Base-by-base conservation (phyloP, 495 filamentous ascomycete genomes). In the Trichoderma erinaceum region DNA sequence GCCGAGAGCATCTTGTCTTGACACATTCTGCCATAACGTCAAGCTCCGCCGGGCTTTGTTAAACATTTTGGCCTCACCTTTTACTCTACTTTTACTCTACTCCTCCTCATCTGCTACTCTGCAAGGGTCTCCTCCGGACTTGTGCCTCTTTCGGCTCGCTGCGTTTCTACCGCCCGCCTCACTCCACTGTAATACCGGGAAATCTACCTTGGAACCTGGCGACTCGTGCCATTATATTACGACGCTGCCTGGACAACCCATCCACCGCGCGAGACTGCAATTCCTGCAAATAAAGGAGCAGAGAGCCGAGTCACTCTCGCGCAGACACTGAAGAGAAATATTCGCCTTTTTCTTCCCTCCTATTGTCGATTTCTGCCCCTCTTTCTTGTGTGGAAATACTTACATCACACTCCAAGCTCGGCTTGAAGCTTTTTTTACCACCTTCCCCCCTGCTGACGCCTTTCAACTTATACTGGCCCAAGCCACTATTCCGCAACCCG, bases 171-270 rank as follows among this genome's bases (percentile, higher is more conserved):
- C 44, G 13, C 44, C 44, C 44, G 44, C 44, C 11, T 11, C 56
- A 29, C 56, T 61, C 56, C 56, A 61, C 56, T 61, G 35, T 61
- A 61, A 61, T 61, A 29, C 56, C 56, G 56, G 56, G 8, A 52
- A 23, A 52, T 18, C n/a, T 11, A 21, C 48, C 48, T 52, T 52
- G 48, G 48, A 18, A 52, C 48, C 48, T 21, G n/a, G 48, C 56
- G 56, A 61, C 56, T 61, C 56, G 56, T 61, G 56, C 56, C 56
- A 61, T 61, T 29, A 61, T 61, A 61, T 11, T 61, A 61, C 56
- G 56, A 61, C 56, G 56, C 56, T 61, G 56, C 56, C 56, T 32
- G 56, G 48, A 52, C 48, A 21, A 52, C 48, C 21, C 18, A 52
- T 52, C 21, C 21, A 38, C 48, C 48, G 18, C 48, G n/a, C 48